These are phyloP conservation scores for Xylaria cubensis DNA, from an alignment of 495 filamentous ascomycete species.

Conservation along the genomic window DNA sequence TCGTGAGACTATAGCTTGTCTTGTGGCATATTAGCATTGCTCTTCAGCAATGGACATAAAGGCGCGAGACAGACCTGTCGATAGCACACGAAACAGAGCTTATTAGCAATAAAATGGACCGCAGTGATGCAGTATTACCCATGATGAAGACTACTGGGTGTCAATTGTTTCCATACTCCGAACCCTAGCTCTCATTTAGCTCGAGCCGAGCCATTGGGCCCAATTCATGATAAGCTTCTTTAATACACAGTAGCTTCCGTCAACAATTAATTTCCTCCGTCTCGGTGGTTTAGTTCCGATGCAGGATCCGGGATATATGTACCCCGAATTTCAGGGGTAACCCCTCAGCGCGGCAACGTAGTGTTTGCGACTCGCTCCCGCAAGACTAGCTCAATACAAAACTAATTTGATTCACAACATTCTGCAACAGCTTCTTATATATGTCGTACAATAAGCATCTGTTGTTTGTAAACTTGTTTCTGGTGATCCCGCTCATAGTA, in stretches of 20 bases:
- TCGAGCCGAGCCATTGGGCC: background rate
- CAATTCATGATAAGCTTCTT: background rate
- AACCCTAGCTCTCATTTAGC: background rate
- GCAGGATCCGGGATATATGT: conserved; percentile 12
- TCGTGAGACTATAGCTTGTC: conserved; percentile 10
- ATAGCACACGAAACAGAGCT: conserved; percentile 8
- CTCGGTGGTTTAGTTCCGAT: background rate
- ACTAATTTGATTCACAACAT: background rate
- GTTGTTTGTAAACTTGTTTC: background rate
- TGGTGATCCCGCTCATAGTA: background rate
- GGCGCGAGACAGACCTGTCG: background rate
- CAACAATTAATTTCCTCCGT: background rate
- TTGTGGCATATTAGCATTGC: background rate
- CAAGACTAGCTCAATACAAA: no score
- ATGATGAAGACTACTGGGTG: background rate
- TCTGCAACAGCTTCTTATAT: background rate
- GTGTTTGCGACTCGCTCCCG: background rate
- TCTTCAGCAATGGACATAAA: background rate
- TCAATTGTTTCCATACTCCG: background rate
- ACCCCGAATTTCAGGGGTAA: conserved; percentile 19
- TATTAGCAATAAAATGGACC: conserved; percentile 3
- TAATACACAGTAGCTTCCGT: background rate
- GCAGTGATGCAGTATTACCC: background rate
- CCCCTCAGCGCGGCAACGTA: conserved; percentile 11
- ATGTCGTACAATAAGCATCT: background rate